These are phyloP conservation scores for Colletotrichum sp. DNA, from an alignment of 2,329 filamentous ascomycete genomes.

Conservation along the genomic window DNA sequence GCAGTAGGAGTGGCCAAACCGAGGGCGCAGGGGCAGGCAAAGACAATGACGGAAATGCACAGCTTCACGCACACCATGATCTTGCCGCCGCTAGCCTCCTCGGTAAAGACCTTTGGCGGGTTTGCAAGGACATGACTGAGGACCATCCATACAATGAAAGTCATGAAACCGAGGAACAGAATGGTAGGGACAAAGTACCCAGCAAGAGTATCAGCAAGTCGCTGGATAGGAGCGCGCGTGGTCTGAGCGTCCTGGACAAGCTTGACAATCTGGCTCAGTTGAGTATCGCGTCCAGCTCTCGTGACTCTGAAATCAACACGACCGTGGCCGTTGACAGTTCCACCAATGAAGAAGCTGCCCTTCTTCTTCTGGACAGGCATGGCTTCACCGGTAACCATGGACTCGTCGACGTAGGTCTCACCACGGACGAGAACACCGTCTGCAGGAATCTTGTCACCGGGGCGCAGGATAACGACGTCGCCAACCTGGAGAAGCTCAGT, in stretches of 20 bases:
- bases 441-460: conserved; percentile 95
- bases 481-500: conserved; percentile 94
- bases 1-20: conserved; percentile 94
- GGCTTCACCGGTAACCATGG: conserved; percentile 97
- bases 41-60: conserved; percentile 98
- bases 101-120: conserved; percentile 87
- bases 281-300: conserved; percentile 90
- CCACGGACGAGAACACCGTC: conserved; percentile 88
- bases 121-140: conserved; percentile 83
- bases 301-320: conserved; percentile 92
- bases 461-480: conserved; percentile 90
- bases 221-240: conserved; percentile 90
- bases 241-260: conserved; percentile 98
- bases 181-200: conserved; percentile 95
- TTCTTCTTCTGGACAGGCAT: conserved; percentile 92
- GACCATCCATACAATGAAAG: conserved; percentile 93
- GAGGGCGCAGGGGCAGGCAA: conserved; percentile 96
- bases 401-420: conserved; percentile 94
- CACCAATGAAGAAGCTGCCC: conserved; percentile 82
- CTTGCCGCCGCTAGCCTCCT: conserved; percentile 83
- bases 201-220: conserved; percentile 87
- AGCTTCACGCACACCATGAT: conserved; percentile 97
- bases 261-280: conserved; percentile 97
- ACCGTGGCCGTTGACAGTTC: conserved; percentile 93
- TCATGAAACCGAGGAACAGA: conserved; percentile 80